Base-by-base conservation (phyloP, 2,329 filamentous ascomycete genomes). In the Apiospora arundinis region DNA sequence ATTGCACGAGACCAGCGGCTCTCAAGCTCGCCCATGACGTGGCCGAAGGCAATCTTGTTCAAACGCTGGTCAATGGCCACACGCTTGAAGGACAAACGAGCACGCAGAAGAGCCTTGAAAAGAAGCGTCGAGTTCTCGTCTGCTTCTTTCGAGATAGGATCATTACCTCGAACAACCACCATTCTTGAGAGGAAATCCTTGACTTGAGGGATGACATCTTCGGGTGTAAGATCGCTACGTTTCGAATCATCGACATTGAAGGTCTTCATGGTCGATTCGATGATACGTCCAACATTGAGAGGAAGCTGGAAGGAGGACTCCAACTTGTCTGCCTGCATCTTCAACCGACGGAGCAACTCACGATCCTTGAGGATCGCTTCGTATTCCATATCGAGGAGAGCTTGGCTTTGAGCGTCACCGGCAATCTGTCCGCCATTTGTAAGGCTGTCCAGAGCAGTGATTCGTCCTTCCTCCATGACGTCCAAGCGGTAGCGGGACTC, bases 81-180 rank as follows among this genome's bases (percentile, higher is more conserved):
- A 72, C 95, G 92, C 84, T 97, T 97, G 89, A 95, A 99, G 0
- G 96, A 93, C 71, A 99, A 87, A 69, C 94, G 91, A 45, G 95
- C 97, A 67, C 96, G 93, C 71, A 98, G 83, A 78, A 97, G 92
- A 16, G 94, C 93, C 85, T 98, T 98, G 89, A 98, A 95, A 14
- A 99, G 87, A 71, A 97, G 88, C 0, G 95, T 98, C 4, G 97
- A 93, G 77, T 93, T 98, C 67, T 90, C 84, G 76, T 99, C 94
- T 9, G 95, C 96, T 82, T 99, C 95, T 63, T 85, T 81, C 0
- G 96, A 98, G 71, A 99, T 90, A 0, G 85, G 81, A 80, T 99
- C 97, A 1, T 90, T 86, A 73, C 96, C 96, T 75, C 95, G 94
- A 74, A 99, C 95, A 75, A 98, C 92, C 65, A 94, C 86, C 79